Base-by-base conservation (phyloP, 2,329 filamentous ascomycete genomes). In the Fusarium ramigenum region DNA sequence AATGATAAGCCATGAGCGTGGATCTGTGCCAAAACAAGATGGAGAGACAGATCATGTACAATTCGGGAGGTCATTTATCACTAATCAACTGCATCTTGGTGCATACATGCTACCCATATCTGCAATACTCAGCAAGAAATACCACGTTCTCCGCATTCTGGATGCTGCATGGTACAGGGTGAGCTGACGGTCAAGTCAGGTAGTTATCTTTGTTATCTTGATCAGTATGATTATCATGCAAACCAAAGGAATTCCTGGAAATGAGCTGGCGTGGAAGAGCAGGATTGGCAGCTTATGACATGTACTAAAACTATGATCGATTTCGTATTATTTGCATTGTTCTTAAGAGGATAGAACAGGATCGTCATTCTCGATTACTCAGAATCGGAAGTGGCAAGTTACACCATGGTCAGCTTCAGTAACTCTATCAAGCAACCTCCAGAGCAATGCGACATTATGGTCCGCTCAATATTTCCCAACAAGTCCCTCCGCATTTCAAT, bases 241-340 rank as follows among this genome's bases (percentile, higher is more conserved):
- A 37, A 15, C 49, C 16, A 1, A 11, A 25, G 18, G 2, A 16
- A 21, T 3, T 52, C 0, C 23, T 15, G 3, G 5, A 9, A 2
- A 32, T 4, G 2, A 32, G 7, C 9, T 6, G 8, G 3, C 10
- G 2, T 32, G 5, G 0, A 3, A 7, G 10, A 9, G 5, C 2
- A n/a, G 6, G 1, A n/a, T 2, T 49, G 3, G 3, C 5, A 18
- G 28, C 3, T 3, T 18, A 2, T n/a, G 15, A 18, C 4, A 12
- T 12, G 4, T 1, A 18, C 2, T n/a, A 6, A 18, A 18, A 7
- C 0, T 9, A 6, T 30, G 2, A 5, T 10, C 11, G 9, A 16
- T 21, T 47, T 21, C 4, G 4, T 3, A 7, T 7, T 5, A 2
- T 7, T 28, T 18, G 9, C 10, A 18, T n/a, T 7, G 16, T 3